phyloP scores from a whole-genome alignment of 441 rosid genomes.

The Bruguiera hainesii region DNA sequence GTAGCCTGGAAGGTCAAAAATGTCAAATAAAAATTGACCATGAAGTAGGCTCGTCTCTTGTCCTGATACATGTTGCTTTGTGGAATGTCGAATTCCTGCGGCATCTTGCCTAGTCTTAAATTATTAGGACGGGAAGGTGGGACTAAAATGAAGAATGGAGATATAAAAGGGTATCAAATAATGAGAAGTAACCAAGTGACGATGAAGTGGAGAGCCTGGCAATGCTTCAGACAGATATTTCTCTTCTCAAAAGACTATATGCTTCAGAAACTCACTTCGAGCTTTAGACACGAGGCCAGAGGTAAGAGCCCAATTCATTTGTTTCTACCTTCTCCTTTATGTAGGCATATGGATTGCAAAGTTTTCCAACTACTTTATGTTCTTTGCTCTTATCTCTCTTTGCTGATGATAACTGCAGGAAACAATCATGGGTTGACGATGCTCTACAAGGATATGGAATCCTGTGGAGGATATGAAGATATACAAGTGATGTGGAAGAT shows the following conservation, averaged over 20 bases:
- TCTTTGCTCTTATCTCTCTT: neutral
- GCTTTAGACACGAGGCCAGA: slow-evolving; percentile 31
- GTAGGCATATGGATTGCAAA: neutral
- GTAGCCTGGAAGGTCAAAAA: neutral
- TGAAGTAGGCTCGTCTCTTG: slow-evolving; percentile 20
- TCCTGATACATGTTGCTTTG: slow-evolving; percentile 27
- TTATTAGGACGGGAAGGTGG: slow-evolving; percentile 17
- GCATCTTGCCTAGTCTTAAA: slow-evolving; percentile 19
- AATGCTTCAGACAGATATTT: slow-evolving; percentile 31
- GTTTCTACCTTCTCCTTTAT: neutral
- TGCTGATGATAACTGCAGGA: slow-evolving; percentile 25
- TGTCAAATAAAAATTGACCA: neutral
- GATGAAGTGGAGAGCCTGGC: slow-evolving; percentile 43
- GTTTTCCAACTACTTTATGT: neutral
- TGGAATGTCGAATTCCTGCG: slow-evolving; percentile 30
- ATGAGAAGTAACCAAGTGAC: slow-evolving; percentile 15
- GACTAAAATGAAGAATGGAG: slow-evolving; percentile 2
- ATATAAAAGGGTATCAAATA: slow-evolving; percentile 24
- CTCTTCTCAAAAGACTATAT: slow-evolving; percentile 30
- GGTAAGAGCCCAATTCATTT: slow-evolving; percentile 26
- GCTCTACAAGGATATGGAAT: slow-evolving; percentile 60
- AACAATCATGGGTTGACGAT: slow-evolving; percentile 32
- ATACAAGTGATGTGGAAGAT: slow-evolving; percentile 67
- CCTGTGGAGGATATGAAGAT: slow-evolving; percentile 49
- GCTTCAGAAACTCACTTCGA: slow-evolving; percentile 35